These are phyloP conservation scores for Poa pratensis DNA, from an alignment of 176 grass and related monocot species.

Conservation along the genomic window DNA sequence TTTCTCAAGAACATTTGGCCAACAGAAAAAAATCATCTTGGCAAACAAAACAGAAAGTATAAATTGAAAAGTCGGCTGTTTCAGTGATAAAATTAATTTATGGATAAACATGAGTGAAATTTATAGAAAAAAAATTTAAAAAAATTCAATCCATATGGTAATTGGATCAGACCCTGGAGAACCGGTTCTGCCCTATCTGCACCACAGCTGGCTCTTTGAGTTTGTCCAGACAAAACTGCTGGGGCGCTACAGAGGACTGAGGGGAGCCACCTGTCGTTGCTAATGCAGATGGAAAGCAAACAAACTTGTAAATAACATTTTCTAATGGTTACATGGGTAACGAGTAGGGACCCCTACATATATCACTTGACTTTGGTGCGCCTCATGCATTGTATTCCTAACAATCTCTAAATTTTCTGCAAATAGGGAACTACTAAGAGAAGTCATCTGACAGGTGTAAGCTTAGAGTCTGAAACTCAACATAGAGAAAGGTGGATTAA, in stretches of 20 bases:
- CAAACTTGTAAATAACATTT: background rate
- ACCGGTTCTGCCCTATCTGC: background rate
- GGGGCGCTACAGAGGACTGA: background rate
- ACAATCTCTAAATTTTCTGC: background rate
- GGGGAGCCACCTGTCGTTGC: background rate
- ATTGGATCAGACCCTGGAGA: background rate
- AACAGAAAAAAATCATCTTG: conserved; percentile 11
- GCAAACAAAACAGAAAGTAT: background rate
- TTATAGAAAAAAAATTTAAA: background rate
- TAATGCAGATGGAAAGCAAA: background rate
- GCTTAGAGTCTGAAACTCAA: background rate
- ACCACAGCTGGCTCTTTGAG: background rate
- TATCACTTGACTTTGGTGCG: background rate
- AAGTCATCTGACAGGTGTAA: background rate
- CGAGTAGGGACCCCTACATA: background rate
- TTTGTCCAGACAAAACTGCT: background rate
- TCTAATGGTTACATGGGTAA: background rate
- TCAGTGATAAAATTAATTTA: background rate
- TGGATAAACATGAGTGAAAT: background rate
- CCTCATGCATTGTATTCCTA: background rate
- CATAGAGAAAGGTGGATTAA: no score
- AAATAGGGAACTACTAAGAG: background rate
- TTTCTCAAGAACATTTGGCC: background rate
- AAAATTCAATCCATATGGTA: background rate
- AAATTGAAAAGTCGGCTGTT: background rate